Conservation (phyloP, 2,329 filamentous ascomycete genomes). For the Aspergillus udagawae region DNA sequence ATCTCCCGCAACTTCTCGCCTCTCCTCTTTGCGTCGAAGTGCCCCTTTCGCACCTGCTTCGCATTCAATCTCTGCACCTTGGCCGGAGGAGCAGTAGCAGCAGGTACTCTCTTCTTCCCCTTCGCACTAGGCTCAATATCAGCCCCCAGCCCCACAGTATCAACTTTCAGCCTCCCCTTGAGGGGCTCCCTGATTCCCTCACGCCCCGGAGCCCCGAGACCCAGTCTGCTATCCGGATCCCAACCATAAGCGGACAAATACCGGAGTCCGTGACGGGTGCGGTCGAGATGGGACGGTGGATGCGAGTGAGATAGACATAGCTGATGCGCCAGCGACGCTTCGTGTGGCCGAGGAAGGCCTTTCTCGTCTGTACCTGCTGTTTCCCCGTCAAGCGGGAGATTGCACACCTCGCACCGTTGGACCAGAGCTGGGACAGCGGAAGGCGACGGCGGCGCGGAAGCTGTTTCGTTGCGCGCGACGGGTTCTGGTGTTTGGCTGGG, state of each 20-base stretch:
- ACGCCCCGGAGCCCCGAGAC: constrained; percentile 63
- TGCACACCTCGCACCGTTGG: constrained; percentile 53
- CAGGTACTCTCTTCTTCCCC: constrained; percentile 20
- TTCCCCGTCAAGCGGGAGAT: constrained; percentile 47
- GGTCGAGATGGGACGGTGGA: constrained; percentile 56
- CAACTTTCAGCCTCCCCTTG: constrained; percentile 66
- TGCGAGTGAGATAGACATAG: constrained; percentile 53
- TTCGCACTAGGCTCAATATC: constrained; percentile 25
- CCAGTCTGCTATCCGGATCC: constrained; percentile 59
- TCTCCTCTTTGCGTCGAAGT: constrained; percentile 58
- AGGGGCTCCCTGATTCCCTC: constrained; percentile 74
- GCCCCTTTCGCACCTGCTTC: constrained; percentile 63
- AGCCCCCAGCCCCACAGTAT: constrained; percentile 70
- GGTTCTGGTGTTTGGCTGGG: not conserved
- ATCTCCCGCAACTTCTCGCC: constrained; percentile 62
- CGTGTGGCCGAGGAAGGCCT: constrained; percentile 33
- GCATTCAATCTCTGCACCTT: constrained; percentile 58
- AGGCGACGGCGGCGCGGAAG: constrained; percentile 11
- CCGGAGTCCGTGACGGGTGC: constrained; percentile 51
- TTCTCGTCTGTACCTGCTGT: not conserved
- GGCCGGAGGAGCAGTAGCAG: constrained; percentile 34
- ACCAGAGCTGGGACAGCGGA: not conserved
- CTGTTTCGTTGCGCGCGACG: not conserved
- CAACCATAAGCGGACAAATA: constrained; percentile 57
- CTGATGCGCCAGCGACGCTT: constrained; percentile 54